Evolutionary conservation across 2,329 filamentous ascomycete genomes (phyloP), one percentile per base, ranked within the genome.

Genomic region (Scedosporium boydii): DNA sequence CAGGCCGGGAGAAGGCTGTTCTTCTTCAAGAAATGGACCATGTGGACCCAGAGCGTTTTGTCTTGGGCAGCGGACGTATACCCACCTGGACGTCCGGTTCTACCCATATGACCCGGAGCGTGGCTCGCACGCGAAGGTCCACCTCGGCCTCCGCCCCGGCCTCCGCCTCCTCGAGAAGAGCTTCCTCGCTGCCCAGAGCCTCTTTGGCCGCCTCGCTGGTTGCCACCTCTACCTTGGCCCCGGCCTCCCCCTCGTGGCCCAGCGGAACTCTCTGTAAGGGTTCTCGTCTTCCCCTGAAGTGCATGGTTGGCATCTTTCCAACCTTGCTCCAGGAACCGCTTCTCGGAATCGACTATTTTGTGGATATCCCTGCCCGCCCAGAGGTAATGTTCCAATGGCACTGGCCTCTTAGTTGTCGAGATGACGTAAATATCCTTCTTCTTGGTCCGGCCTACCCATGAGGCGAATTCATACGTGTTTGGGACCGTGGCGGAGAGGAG

Each of bases 391-490:
- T 99, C 95, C 2, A 99, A 78, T 0, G 95, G 95, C 0, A 99
- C 91, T 0, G 95, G 95, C 64, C 95, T 85, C 74, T 99, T 99
- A 0, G 93, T 88, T 0, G 95, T 99, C 0, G 95, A 98, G 62
- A 99, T 99, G 68, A 99, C 95, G 72, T 98, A 99, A 41, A 99
- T 98, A 70, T 99, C 90, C 76, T 97, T 98, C 76, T 96, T 93
- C 77, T 99, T 99, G 0, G 95, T 99, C 59, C 95, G 85, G 10
- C 95, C 95, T 26, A 99, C 93, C 95, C 95, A 99, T 0, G 93
- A 98, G 1, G 95, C 95, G 69, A 99, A 99, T 72, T 99, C 95
- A 66, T 97, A 86, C 0, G 95, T 98, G 72, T 99, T 99, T 1
- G 95, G 95, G 0, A 99, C 95, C 0, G 95, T 99, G 0, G 95